These are phyloP conservation scores for Dioscorea cayenensis DNA, from an alignment of 116 monocot genomes.

Conservation along the genomic window DNA sequence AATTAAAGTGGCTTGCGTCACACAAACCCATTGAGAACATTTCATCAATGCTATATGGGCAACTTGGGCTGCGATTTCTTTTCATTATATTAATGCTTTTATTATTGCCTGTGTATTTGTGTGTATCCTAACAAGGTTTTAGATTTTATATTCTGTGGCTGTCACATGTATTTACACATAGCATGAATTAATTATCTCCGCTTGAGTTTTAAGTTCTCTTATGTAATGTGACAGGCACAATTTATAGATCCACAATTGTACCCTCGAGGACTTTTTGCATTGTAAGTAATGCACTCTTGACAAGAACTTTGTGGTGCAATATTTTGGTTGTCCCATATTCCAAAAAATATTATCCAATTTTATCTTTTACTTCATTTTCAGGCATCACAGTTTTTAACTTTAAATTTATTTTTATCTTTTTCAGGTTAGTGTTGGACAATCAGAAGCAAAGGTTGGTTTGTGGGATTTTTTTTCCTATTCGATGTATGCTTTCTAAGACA, in stretches of 20 bases:
- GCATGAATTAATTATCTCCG: too few species aligned
- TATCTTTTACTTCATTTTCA: neutral
- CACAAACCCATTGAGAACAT: too few species aligned
- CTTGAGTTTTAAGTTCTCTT: too few species aligned
- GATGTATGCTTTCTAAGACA: neutral
- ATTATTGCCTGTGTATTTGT: too few species aligned
- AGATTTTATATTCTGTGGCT: too few species aligned
- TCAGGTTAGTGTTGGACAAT: constrained; percentile 92
- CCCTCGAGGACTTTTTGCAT: constrained; percentile 91
- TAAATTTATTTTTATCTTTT: constrained; percentile 7
- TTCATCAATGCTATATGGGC: too few species aligned
- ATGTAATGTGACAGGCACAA: constrained; percentile 53
- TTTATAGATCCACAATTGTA: constrained; percentile 81
- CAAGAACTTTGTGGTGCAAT: constrained; percentile 4
- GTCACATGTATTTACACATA: too few species aligned
- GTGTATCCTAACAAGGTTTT: too few species aligned
- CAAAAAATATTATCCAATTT: neutral
- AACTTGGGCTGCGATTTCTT: too few species aligned
- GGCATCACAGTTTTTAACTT: neutral
- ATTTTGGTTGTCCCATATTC: neutral
- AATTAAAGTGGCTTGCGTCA: too few species aligned
- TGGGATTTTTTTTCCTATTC: neutral
- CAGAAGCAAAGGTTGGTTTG: constrained; percentile 91
- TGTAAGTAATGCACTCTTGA: constrained; percentile 37
- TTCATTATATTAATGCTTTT: too few species aligned